Conservation (phyloP, 2,329 filamentous ascomycete genomes). For the Didymosphaeria variabile region DNA sequence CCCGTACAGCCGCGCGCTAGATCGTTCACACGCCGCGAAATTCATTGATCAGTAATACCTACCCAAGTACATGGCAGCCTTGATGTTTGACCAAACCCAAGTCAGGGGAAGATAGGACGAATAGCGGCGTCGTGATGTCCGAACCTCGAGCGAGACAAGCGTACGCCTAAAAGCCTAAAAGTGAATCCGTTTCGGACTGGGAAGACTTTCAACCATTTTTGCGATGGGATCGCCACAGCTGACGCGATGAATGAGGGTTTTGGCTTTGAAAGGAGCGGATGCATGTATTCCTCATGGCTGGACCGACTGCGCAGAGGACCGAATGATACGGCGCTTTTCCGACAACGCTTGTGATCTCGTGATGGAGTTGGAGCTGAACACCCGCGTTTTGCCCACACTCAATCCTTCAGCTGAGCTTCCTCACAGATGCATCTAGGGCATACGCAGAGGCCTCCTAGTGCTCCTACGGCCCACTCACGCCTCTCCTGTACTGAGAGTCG, state of each 20-base stretch:
- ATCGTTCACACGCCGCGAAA: neutral
- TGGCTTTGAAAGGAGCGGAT: neutral
- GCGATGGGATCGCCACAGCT: neutral
- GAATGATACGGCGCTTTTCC: neutral
- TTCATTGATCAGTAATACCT: neutral
- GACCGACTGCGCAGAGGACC: neutral
- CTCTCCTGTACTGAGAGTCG: conserved; percentile 78
- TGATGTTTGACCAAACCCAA: neutral
- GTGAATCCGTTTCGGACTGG: no score
- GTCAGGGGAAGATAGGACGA: neutral
- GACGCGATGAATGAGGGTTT: neutral
- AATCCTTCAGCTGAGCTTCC: conserved; percentile 37
- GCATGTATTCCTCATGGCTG: neutral
- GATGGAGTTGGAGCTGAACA: neutral
- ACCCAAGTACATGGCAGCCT: neutral
- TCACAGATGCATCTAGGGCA: conserved; percentile 85
- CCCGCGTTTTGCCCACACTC: neutral
- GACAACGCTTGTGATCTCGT: neutral
- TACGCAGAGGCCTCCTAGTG: conserved; percentile 87
- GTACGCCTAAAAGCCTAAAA: neutral
- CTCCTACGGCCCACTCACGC: conserved; percentile 87
- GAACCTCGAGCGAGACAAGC: neutral
- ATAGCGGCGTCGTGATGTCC: neutral
- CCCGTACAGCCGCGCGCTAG: neutral
- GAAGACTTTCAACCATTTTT: neutral